Percentiles rank a stretch among this genome's conserved stretches.
phyloP scores from a whole-genome alignment of 2,329 filamentous ascomycete genomes.

The Monosporascus sp. region DNA sequence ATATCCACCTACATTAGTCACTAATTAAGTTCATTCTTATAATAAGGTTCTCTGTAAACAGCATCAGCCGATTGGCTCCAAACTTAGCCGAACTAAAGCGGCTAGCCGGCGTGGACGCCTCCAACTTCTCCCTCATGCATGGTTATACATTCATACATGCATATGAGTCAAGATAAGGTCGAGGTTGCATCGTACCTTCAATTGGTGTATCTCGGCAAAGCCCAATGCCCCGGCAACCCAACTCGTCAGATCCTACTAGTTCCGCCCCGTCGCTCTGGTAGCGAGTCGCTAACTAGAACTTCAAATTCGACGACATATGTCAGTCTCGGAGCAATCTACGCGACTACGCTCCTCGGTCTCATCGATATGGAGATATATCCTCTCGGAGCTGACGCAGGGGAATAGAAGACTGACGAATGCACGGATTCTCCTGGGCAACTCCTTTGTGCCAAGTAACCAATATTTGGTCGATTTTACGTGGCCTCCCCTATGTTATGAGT shows the following conservation, averaged over 20 bases:
- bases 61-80: not conserved
- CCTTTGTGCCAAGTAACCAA: constrained; percentile 8
- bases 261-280: not conserved
- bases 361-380: not conserved
- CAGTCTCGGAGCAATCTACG: not conserved
- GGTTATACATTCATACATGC: not conserved
- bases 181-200: not conserved
- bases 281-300: not conserved
- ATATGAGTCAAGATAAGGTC: not conserved
- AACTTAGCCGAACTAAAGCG: not conserved
- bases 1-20: too few relatives aligned
- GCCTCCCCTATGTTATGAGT: too few relatives aligned
- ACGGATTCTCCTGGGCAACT: too few relatives aligned
- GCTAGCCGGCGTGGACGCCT: not conserved
- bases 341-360: not conserved
- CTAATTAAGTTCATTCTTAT: too few relatives aligned
- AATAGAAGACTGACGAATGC: too few relatives aligned
- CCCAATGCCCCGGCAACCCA: not conserved
- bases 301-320: not conserved
- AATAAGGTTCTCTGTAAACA: not conserved
- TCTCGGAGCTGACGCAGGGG: not conserved
- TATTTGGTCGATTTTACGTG: too few relatives aligned
- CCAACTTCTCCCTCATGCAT: not conserved
- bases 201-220: not conserved
- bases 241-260: not conserved